These are phyloP conservation scores for Picochlorum sp. DNA, from an alignment of 139 green algal species.

Conservation along the genomic window DNA sequence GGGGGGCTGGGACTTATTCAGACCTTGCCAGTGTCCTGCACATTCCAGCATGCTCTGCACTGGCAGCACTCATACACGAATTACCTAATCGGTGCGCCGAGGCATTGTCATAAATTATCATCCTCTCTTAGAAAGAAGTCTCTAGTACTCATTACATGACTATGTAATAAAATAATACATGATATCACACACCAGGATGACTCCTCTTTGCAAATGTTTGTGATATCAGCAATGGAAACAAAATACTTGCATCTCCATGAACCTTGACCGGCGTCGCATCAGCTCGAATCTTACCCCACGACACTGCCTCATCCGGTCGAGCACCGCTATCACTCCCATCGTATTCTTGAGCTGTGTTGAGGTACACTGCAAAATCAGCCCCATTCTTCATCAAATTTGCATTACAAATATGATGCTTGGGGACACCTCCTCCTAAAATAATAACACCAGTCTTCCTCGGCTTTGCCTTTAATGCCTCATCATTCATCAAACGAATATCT, in stretches of 20 bases:
- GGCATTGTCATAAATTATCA: too few relatives aligned
- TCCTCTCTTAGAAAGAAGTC: too few relatives aligned
- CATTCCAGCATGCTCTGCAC: too few relatives aligned
- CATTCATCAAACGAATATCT: conserved; percentile 76
- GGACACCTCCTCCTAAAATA: conserved; percentile 82
- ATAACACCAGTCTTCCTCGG: conserved; percentile 83
- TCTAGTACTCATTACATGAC: too few relatives aligned
- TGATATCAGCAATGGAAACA: conserved; percentile 88
- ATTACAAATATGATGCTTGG: conserved; percentile 99
- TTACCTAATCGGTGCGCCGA: too few relatives aligned
- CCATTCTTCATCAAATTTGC: conserved; percentile 98
- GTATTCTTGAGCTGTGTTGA: conserved; percentile 93
- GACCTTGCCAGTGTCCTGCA: too few relatives aligned
- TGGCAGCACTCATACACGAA: too few relatives aligned
- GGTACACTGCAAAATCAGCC: conserved; percentile 84
- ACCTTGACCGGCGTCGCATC: conserved; percentile 84
- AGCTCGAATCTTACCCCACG: conserved; percentile 92
- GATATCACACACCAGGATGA: background rate
- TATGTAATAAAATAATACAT: background rate
- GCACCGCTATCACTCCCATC: conserved; percentile 89
- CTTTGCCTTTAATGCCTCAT: conserved; percentile 74
- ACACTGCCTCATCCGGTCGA: conserved; percentile 89
- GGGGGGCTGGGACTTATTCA: too few relatives aligned
- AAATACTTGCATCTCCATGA: conserved; percentile 83
- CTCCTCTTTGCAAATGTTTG: conserved; percentile 84